Evolutionary conservation across 1,284 basidiomycete genomes (phyloP), one percentile per base, ranked within the genome.

Genomic region (Ganoderma sinense): DNA sequence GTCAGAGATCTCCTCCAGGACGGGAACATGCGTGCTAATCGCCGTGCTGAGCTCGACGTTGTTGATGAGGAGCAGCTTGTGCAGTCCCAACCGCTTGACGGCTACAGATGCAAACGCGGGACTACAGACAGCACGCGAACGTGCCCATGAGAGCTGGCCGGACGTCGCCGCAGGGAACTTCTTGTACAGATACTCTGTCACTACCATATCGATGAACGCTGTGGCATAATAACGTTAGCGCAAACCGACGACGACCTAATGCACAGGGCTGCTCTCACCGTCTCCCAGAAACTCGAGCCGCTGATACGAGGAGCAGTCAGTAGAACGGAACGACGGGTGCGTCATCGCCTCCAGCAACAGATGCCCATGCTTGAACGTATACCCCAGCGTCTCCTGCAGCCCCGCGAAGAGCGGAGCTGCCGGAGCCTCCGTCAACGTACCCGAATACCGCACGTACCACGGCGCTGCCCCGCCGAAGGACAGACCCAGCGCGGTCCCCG

Each of bases 241-340:
- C 5, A 11, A 18, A 33, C n/a, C 20, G 13, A 4, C 20, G 6
- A 48, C 1, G 4, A 36, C 36, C 10, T n/a, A 31, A 39, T 29
- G 43, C 10, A 31, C 20, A 41, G 14, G 20, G 65, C 29, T 14
- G 20, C 16, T 51, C 89, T 80, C 75, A 94, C 94, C 93, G 78
- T 96, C 94, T 48, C 95, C 95, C 1, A 97, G 84, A 76, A 94
- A 96, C 74, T 97, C 95, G 13, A 96, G 83, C 13, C 95, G 86
- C 73, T 97, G 92, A 78, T 96, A 96, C 1, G 93, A 93, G 8
- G 87, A 82, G 11, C 85, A 86, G 4, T 86, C 85, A 1, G 78
- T 77, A 0, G 82, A 83, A 31, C 82, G 83, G 76, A 93, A 93
- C 0, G 93, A 94, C 0, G 94, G 91, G 77, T 97, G 95, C 0